Evolutionary conservation across 768 basidiomycete species (phyloP).

Genomic region (Postia placenta): DNA sequence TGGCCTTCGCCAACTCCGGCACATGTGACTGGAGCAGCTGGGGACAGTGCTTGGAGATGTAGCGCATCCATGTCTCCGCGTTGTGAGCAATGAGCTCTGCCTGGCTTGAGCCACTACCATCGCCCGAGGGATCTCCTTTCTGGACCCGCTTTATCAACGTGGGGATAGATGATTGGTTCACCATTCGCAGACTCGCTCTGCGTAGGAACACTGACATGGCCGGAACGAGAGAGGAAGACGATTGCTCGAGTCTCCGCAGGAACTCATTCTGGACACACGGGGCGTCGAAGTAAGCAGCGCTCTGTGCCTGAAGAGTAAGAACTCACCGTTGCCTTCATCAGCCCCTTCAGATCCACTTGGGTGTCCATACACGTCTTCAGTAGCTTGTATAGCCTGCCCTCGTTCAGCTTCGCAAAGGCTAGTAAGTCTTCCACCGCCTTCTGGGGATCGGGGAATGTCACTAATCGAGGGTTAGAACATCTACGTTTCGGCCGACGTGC

Average conservation of each 20-base stretch:
- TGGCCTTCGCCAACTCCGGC: constrained; percentile 66
- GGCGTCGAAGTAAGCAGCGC: neutral
- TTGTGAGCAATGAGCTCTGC: constrained; percentile 34
- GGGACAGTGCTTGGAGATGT: constrained; percentile 72
- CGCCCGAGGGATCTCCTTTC: constrained; percentile 28
- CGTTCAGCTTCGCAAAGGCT: constrained; percentile 83
- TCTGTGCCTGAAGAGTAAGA: neutral
- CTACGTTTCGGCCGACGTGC: neutral
- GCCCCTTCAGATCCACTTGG: constrained; percentile 73
- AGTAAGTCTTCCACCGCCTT: constrained; percentile 76
- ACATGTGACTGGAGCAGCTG: constrained; percentile 68
- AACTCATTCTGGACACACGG: constrained; percentile 59
- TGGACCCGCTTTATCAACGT: constrained; percentile 67
- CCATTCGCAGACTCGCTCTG: constrained; percentile 59
- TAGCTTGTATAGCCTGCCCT: constrained; percentile 78
- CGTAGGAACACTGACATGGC: constrained; percentile 74
- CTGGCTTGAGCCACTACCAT: constrained; percentile 32
- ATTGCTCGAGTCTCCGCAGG: constrained; percentile 66
- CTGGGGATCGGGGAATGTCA: constrained; percentile 56
- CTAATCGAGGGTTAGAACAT: constrained; percentile 24
- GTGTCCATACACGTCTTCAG: constrained; percentile 78
- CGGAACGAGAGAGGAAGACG: constrained; percentile 47
- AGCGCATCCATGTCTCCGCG: constrained; percentile 47
- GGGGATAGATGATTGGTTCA: constrained; percentile 85
- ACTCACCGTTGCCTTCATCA: constrained; percentile 72